These are phyloP conservation scores for Secale cereale DNA, from an alignment of 176 grass and related monocot species.

Conservation along the genomic window DNA sequence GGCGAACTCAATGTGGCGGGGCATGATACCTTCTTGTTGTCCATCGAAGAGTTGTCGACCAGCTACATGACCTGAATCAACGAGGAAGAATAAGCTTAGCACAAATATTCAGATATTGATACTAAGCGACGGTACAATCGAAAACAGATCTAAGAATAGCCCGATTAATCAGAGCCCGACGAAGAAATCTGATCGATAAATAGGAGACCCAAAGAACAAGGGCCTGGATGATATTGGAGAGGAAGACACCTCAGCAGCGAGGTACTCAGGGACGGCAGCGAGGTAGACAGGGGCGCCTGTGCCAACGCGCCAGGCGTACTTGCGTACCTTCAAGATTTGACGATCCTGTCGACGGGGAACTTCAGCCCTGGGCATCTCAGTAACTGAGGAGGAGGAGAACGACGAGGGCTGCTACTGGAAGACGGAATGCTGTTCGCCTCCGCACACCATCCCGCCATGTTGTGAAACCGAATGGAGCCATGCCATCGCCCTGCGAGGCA, in stretches of 20 bases:
- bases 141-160: neutral
- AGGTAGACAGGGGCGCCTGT: conserved; percentile 70
- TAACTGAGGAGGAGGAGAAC: neutral
- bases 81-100: neutral
- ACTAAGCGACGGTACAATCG: neutral
- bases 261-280: conserved; percentile 73
- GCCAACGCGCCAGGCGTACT: conserved; percentile 69
- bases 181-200: neutral
- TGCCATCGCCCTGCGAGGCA: too few species aligned
- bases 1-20: conserved; percentile 78
- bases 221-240: neutral
- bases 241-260: conserved; percentile 33
- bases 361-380: conserved; percentile 66
- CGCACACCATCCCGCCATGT: too few species aligned
- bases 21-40: conserved; percentile 94
- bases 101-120: fast-evolving
- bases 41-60: conserved; percentile 61
- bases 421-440: neutral
- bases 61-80: conserved; percentile 54
- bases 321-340: conserved; percentile 81
- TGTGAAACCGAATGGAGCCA: too few species aligned
- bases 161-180: fast-evolving
- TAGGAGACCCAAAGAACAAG: neutral
- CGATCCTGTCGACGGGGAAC: conserved; percentile 85
- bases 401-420: neutral